Percentiles rank a stretch among this genome's conserved stretches.
Conservation (phyloP, 768 basidiomycete species). For the Boletus vermiculosoides region DNA sequence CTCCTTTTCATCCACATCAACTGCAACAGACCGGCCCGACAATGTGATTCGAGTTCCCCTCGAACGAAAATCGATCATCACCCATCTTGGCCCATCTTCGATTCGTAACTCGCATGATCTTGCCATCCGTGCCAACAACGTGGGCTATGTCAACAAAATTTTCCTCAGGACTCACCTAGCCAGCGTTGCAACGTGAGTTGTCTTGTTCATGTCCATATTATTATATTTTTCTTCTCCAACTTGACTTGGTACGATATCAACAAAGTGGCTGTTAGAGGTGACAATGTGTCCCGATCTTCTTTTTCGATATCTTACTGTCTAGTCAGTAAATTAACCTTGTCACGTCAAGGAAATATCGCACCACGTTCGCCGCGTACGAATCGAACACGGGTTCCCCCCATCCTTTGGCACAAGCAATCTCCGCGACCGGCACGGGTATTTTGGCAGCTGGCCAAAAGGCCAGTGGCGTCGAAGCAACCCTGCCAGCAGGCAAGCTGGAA, state of each 20-base stretch:
- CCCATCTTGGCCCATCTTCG: not conserved
- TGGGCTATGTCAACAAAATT: slow-evolving; percentile 2
- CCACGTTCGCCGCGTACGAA: slow-evolving; percentile 43
- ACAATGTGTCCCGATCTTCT: not conserved
- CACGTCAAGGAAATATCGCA: slow-evolving; percentile 40
- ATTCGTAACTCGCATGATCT: not conserved
- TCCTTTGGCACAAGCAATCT: slow-evolving; percentile 24
- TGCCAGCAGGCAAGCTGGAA: not conserved
- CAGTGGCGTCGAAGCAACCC: not conserved
- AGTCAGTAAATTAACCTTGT: not conserved
- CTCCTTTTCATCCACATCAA: slow-evolving; percentile 13
- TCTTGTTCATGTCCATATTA: not conserved
- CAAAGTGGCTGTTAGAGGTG: not conserved
- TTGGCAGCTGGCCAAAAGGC: not conserved
- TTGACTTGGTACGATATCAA: not conserved
- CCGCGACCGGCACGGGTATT: not conserved
- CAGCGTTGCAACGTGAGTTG: slow-evolving; percentile 20
- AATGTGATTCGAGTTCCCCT: slow-evolving; percentile 23
- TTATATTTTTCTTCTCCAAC: not conserved
- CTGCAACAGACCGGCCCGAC: not conserved
- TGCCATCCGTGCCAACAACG: not conserved
- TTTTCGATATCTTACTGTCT: not conserved
- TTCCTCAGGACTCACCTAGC: slow-evolving; percentile 18
- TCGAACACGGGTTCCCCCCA: slow-evolving; percentile 45
- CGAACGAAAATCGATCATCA: slow-evolving; percentile 19